A percentile compares a stretch with the other conserved stretches of the same genome.
Evolutionary conservation across 768 basidiomycete species (phyloP).

Genomic region (Tricholoma saponaceum): DNA sequence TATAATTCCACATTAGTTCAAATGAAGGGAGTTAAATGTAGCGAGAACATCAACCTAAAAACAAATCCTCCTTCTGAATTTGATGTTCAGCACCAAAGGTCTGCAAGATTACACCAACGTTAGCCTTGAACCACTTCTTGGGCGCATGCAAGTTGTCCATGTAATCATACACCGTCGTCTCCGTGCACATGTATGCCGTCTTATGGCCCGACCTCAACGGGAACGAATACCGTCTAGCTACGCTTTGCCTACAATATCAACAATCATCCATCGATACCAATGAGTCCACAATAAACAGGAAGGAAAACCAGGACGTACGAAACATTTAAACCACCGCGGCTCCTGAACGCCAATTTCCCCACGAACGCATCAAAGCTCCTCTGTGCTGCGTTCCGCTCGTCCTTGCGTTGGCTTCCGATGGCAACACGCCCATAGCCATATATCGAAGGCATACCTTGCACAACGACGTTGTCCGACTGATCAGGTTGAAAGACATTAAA

Average conservation of each 20-base stretch:
- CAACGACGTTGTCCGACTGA: constrained; percentile 37
- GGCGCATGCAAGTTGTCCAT: constrained; percentile 60
- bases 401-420: constrained; percentile 44
- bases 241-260: constrained; percentile 32
- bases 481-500: constrained; percentile 63
- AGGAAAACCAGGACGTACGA: constrained; percentile 30
- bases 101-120: constrained; percentile 60
- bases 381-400: constrained; percentile 57
- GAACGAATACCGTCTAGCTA: constrained; percentile 52
- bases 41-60: constrained; percentile 35
- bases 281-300: constrained; percentile 1
- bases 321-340: constrained; percentile 27
- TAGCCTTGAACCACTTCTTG: constrained; percentile 69
- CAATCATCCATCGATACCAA: background rate
- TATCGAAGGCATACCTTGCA: constrained; percentile 52
- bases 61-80: constrained; percentile 57
- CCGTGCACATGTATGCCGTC: constrained; percentile 62
- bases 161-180: constrained; percentile 66
- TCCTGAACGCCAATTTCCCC: constrained; percentile 44
- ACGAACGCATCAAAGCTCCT: constrained; percentile 54
- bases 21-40: background rate
- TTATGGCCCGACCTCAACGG: constrained; percentile 63
- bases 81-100: constrained; percentile 44
- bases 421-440: constrained; percentile 60
- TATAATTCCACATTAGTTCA: constrained; percentile 9